Evolutionary conservation across 495 filamentous ascomycete species (phyloP).

Genomic region (Aspergillus panamensis): DNA sequence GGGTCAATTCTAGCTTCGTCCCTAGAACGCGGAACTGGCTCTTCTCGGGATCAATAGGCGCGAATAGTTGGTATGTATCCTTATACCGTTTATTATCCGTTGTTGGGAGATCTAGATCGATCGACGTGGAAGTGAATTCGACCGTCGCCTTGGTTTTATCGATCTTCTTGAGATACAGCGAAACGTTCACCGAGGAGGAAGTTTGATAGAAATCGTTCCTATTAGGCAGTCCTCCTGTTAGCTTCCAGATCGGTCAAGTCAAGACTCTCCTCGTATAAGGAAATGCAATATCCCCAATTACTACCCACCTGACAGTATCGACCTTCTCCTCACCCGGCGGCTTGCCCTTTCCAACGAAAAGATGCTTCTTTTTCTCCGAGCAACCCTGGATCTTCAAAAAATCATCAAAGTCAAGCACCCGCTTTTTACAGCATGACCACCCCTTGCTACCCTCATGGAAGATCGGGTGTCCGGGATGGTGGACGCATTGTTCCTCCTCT

Average conservation of each 20-base stretch:
- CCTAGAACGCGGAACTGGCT: slow-evolving; percentile 82
- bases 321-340: slow-evolving; percentile 51
- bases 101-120: slow-evolving; percentile 79
- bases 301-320: slow-evolving; percentile 67
- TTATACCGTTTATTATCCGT: slow-evolving; percentile 81
- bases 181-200: slow-evolving; percentile 75
- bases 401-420: slow-evolving; percentile 95
- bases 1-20: slow-evolving; percentile 88
- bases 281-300: background rate
- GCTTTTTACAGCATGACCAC: slow-evolving; percentile 92
- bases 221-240: slow-evolving; percentile 2
- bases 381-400: slow-evolving; percentile 95
- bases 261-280: background rate
- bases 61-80: slow-evolving; percentile 71
- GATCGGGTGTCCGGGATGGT: slow-evolving; percentile 81
- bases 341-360: slow-evolving; percentile 81
- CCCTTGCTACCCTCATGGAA: slow-evolving; percentile 99
- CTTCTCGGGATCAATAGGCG: slow-evolving; percentile 64
- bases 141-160: slow-evolving; percentile 73
- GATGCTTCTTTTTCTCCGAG: slow-evolving; percentile 71
- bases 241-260: background rate
- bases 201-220: slow-evolving; percentile 98
- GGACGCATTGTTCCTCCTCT: slow-evolving; percentile 74
- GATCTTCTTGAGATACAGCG: slow-evolving; percentile 96
- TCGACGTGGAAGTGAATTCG: slow-evolving; percentile 53